These are phyloP conservation scores for Globisporangium irregulare DNA, from an alignment of 352 stramenopile genomes.

Conservation along the genomic window DNA sequence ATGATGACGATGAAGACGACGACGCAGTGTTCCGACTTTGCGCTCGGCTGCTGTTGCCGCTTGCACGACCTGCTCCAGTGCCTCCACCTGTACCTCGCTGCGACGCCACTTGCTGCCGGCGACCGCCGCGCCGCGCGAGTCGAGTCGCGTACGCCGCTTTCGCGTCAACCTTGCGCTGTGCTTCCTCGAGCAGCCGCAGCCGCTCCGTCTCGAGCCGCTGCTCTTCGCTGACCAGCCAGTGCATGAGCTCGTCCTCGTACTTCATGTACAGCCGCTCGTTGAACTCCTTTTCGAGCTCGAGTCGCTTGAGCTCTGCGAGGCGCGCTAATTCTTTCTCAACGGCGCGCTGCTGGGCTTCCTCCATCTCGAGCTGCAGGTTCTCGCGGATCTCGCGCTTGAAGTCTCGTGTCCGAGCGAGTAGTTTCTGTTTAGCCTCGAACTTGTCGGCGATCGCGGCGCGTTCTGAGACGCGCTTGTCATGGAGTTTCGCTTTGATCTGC, in stretches of 20 bases:
- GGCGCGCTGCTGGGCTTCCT: constrained; percentile 52
- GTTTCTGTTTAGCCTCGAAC: constrained; percentile 16
- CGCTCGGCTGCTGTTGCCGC: neutral
- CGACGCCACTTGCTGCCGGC: constrained; percentile 35
- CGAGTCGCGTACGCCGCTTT: constrained; percentile 55
- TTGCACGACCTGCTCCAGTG: neutral
- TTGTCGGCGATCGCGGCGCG: constrained; percentile 19
- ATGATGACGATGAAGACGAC: neutral
- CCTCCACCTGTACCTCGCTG: constrained; percentile 15
- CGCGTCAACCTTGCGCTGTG: constrained; percentile 36
- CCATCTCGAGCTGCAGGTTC: constrained; percentile 56
- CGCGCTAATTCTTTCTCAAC: constrained; percentile 46
- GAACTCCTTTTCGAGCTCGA: constrained; percentile 44
- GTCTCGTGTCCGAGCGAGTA: constrained; percentile 36
- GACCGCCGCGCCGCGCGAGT: constrained; percentile 50
- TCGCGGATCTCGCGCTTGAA: constrained; percentile 63
- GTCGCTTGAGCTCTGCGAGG: constrained; percentile 28
- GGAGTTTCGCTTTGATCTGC: constrained; percentile 12
- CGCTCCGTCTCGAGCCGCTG: constrained; percentile 42
- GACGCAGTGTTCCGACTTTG: constrained; percentile 2
- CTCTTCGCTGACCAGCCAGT: constrained; percentile 52
- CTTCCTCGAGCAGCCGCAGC: constrained; percentile 33
- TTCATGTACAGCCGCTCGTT: constrained; percentile 59
- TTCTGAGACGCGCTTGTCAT: constrained; percentile 8
- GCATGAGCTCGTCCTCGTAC: constrained; percentile 69